Base-by-base conservation (phyloP, 805 yeast species). In the Candida railenensis region DNA sequence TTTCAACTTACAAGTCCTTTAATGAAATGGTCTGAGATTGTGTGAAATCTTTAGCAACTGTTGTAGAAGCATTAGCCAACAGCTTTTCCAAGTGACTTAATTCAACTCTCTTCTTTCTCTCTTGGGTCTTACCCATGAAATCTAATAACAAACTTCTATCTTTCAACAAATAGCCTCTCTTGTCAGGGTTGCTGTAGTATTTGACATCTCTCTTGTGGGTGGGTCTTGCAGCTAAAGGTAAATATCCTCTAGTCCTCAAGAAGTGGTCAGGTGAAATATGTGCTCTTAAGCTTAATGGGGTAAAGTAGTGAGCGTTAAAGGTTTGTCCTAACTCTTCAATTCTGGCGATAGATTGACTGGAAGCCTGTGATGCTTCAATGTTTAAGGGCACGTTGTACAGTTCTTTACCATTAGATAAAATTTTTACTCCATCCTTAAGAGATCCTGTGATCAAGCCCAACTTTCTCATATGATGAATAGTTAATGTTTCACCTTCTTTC, bases 141-240 rank as follows among this genome's bases (percentile, higher is more conserved):
- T 72, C 75, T 58, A 72, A 66, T 47, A 72, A 65, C 42, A 69
- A 51, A n/a, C 67, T 58, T 8, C 61, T 59, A 53, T 71, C 67
- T 44, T 70, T 57, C 56, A 69, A 66, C 50, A 90, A 67, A 61
- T 89, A 92, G 5, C 99, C 99, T 54, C 89, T 78, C 59, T 81
- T 82, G 33, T 74, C 82, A 2, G 78, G 76, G 61, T 82, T 77
- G 42, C 89, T 80, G 69, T 94, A 92, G 66, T 76, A 89, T 48
- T 81, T 81, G 47, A 92, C 83, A 59, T 86, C 89, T 66, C 88
- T 85, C 67, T 87, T 81, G 55, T 80, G 82, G 7, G 85, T 85
- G 12, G 99, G 99, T 65, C 90, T 81, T 1, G 97, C 90, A 44
- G 80, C 83, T 53, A 89, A 63, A 39, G 98, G 98, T 14, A 91